These are phyloP conservation scores for Niebla homalea DNA, from an alignment of 495 filamentous ascomycete genomes.

Conservation along the genomic window DNA sequence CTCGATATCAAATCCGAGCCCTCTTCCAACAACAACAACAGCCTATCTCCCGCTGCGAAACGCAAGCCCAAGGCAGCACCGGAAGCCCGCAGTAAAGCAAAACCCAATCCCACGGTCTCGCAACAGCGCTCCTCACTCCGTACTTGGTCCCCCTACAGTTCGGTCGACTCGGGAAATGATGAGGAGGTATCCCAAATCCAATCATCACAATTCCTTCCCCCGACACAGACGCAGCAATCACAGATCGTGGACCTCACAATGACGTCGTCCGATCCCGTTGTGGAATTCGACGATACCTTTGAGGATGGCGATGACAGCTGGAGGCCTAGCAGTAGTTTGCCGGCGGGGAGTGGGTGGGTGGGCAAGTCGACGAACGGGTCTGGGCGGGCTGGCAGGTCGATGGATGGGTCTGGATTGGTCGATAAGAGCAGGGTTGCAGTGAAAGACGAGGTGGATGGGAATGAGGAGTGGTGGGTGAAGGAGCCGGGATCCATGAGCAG, in stretches of 20 bases:
- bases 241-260: slow-evolving; percentile 32
- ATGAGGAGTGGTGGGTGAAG: too few relatives aligned
- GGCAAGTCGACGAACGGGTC: slow-evolving; percentile 16
- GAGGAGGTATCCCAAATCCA: slow-evolving; percentile 7
- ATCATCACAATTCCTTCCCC: background rate
- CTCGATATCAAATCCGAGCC: slow-evolving; percentile 6
- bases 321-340: slow-evolving; percentile 19
- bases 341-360: slow-evolving; percentile 26
- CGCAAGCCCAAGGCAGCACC: background rate
- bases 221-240: slow-evolving; percentile 16
- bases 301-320: slow-evolving; percentile 22
- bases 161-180: too few relatives aligned
- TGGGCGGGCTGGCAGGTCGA: slow-evolving; percentile 22
- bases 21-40: slow-evolving; percentile 1
- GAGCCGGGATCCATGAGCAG: too few relatives aligned
- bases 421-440: too few relatives aligned
- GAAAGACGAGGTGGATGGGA: too few relatives aligned
- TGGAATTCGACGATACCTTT: slow-evolving; percentile 19
- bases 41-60: background rate
- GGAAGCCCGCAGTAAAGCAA: background rate
- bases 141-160: too few relatives aligned
- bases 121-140: slow-evolving; percentile 4
- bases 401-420: background rate
- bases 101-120: slow-evolving; percentile 1
- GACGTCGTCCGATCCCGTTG: slow-evolving; percentile 23